Percentiles rank a stretch among this genome's conserved stretches.
Conservation (phyloP, 768 basidiomycete genomes). For the Boletus insuetus region DNA sequence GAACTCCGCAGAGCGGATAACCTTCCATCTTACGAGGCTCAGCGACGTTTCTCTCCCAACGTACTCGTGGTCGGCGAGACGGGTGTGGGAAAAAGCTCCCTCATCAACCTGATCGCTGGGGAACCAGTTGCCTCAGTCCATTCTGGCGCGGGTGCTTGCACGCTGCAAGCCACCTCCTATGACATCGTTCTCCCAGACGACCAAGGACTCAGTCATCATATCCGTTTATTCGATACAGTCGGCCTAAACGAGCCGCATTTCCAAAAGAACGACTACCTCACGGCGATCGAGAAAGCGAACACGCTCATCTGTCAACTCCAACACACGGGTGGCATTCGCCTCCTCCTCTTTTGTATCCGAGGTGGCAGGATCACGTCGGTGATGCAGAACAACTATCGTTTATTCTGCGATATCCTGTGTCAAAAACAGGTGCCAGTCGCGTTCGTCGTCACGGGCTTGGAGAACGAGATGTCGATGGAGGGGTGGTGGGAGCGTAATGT, state of each 20-base stretch:
- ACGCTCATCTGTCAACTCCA: conserved; percentile 35
- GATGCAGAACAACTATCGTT: conserved; percentile 30
- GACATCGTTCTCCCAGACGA: conserved; percentile 18
- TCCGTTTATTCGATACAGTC: conserved; percentile 35
- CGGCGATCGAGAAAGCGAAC: conserved; percentile 32
- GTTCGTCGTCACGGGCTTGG: conserved; percentile 32
- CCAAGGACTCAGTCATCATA: conserved; percentile 15
- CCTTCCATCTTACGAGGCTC: conserved; percentile 20
- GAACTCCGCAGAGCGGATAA: conserved; percentile 2
- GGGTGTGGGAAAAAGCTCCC: conserved; percentile 38
- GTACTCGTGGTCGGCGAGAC: conserved; percentile 36
- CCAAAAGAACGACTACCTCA: conserved; percentile 22
- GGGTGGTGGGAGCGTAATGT: conserved; percentile 35
- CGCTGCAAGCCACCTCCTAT: conserved; percentile 31
- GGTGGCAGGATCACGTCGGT: conserved; percentile 30
- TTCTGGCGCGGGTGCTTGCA: conserved; percentile 35
- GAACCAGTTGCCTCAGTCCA: conserved; percentile 25
- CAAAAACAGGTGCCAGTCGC: conserved; percentile 32
- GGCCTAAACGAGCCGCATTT: conserved; percentile 31
- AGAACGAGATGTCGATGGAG: conserved; percentile 34
- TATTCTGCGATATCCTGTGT: conserved; percentile 31
- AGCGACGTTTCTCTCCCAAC: conserved; percentile 32
- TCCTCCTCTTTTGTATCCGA: conserved; percentile 35
- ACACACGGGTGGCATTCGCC: conserved; percentile 29
- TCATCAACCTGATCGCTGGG: conserved; percentile 39